A percentile compares a stretch with the other conserved stretches of the same genome.
These are phyloP conservation scores for Pseudogymnoascus destructans DNA, from an alignment of 2,329 filamentous ascomycete species.

Conservation along the genomic window DNA sequence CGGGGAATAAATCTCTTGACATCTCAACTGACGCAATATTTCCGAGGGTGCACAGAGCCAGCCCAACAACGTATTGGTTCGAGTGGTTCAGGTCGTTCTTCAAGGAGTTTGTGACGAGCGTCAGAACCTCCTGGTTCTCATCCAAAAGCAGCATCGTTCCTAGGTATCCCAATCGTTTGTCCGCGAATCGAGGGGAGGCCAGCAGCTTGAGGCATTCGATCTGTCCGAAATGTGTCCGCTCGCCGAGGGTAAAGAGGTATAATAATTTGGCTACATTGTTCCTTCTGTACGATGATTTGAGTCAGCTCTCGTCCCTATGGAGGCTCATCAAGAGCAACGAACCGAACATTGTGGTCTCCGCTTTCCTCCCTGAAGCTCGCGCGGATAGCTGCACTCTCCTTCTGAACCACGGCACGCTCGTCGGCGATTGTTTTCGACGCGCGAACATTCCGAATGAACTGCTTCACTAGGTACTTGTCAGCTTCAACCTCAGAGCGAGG, in stretches of 20 bases:
- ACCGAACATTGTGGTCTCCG: constrained; percentile 83
- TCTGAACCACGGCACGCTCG: constrained; percentile 94
- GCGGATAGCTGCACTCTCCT: constrained; percentile 94
- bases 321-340: constrained; percentile 26
- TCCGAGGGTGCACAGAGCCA: constrained; percentile 88
- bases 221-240: constrained; percentile 96
- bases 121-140: constrained; percentile 97
- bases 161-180: constrained; percentile 90
- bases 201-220: constrained; percentile 98
- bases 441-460: constrained; percentile 98
- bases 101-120: constrained; percentile 90
- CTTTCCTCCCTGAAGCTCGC: constrained; percentile 97
- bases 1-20: constrained; percentile 91
- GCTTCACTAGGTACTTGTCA: constrained; percentile 59
- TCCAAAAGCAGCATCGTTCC: constrained; percentile 93
- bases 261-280: constrained; percentile 98
- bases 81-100: constrained; percentile 96
- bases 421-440: constrained; percentile 98
- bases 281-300: constrained; percentile 42
- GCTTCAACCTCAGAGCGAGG: constrained; percentile 13
- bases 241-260: constrained; percentile 94
- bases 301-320: constrained; percentile 12
- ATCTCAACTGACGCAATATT: constrained; percentile 98
- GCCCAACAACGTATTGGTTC: constrained; percentile 95
- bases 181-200: constrained; percentile 90